Evolutionary conservation across 202 grass and related monocot species (phyloP).

Genomic region (Panicum virgatum): DNA sequence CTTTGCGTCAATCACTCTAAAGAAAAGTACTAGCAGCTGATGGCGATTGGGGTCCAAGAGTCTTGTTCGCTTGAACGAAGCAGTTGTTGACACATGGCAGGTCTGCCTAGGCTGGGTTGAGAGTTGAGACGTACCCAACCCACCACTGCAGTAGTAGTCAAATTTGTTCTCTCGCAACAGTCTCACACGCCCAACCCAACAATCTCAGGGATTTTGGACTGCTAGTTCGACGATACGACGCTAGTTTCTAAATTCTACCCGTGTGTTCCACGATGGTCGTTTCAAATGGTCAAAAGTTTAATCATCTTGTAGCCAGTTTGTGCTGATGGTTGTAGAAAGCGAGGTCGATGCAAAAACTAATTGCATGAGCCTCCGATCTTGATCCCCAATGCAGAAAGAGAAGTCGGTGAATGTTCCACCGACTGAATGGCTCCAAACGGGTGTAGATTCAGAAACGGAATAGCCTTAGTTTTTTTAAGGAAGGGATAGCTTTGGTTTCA

Average conservation of each 20-base stretch:
- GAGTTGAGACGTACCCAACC: conserved; percentile 59
- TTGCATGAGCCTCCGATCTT: conserved; percentile 12
- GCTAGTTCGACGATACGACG: not conserved
- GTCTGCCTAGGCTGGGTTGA: conserved; percentile 38
- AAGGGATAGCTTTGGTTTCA: not conserved
- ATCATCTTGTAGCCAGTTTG: not conserved
- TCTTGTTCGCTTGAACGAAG: conserved; percentile 42
- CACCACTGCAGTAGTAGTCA: conserved; percentile 27
- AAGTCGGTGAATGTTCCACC: conserved; percentile 36
- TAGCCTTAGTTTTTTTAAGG: not conserved
- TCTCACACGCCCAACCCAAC: conserved; percentile 2
- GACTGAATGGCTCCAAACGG: not conserved
- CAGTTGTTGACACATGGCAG: conserved; percentile 33
- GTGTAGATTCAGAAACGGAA: not conserved
- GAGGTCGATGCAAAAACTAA: not conserved
- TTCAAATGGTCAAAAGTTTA: conserved; percentile 23
- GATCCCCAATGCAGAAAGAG: conserved; percentile 7
- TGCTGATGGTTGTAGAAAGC: conserved; percentile 13
- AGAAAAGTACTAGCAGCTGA: not conserved
- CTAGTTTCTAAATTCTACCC: not conserved
- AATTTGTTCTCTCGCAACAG: conserved; percentile 13
- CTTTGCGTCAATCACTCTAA: not conserved
- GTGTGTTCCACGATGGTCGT: not conserved
- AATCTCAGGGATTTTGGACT: not conserved
- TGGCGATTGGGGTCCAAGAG: not conserved